Evolutionary conservation across 2,329 filamentous ascomycete species (phyloP).

Genomic region (Aspergillus sp.): DNA sequence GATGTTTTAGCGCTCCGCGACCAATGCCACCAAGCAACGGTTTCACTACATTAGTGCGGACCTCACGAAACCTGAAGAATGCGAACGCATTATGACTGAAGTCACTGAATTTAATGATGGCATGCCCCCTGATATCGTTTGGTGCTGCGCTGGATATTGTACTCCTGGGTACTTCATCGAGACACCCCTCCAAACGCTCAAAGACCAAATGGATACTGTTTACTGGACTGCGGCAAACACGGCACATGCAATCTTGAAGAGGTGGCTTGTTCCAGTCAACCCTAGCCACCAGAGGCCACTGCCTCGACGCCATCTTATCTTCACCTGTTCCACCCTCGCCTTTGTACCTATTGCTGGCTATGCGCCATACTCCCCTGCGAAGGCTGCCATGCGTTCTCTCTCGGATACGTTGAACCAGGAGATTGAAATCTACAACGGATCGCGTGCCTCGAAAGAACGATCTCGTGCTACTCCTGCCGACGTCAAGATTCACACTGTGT

Average conservation of each 20-base stretch:
- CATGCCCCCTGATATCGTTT: conserved; percentile 76
- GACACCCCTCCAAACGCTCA: conserved; percentile 63
- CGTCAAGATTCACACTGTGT: conserved; percentile 78
- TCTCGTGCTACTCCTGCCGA: conserved; percentile 55
- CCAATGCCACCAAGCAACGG: conserved; percentile 65
- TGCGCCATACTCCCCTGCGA: conserved; percentile 76
- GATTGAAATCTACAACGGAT: conserved; percentile 77
- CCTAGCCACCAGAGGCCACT: conserved; percentile 32
- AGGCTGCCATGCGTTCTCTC: conserved; percentile 79
- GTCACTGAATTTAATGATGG: conserved; percentile 77
- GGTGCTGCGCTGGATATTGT: conserved; percentile 80
- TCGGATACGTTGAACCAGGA: conserved; percentile 84
- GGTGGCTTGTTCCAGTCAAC: conserved; percentile 62
- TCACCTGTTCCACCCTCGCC: conserved; percentile 76
- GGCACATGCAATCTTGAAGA: conserved; percentile 72
- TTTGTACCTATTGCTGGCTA: conserved; percentile 82
- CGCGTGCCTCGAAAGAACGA: conserved; percentile 42
- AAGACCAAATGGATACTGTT: conserved; percentile 86
- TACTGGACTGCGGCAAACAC: conserved; percentile 87
- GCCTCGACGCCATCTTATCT: conserved; percentile 70
- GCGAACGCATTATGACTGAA: conserved; percentile 67
- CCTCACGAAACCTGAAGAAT: conserved; percentile 69
- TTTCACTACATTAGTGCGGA: conserved; percentile 86
- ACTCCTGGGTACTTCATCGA: conserved; percentile 77
- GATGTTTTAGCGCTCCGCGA: conserved; percentile 60